A percentile compares a stretch with the other conserved stretches of the same genome.
Evolutionary conservation across 83 land plant genomes (phyloP).

Genomic region (Picea engelmannii): DNA sequence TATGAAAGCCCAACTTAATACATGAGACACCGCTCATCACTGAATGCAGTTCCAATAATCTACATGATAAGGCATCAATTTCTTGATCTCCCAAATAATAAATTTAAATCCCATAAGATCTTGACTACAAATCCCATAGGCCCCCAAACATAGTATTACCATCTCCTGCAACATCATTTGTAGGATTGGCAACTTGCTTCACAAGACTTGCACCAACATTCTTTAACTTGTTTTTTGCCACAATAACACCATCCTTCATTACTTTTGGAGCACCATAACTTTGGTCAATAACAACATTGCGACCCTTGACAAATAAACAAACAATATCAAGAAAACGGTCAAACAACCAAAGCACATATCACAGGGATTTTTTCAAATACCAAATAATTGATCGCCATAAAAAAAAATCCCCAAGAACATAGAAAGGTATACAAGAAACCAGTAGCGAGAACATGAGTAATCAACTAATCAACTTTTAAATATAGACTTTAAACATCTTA

Average conservation of each 20-base stretch:
- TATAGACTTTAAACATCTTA: neutral
- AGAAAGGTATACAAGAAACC: too few species aligned
- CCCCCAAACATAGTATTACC: slow-evolving; percentile 30
- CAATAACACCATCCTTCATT: slow-evolving; percentile 89
- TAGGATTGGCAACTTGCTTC: slow-evolving; percentile 84
- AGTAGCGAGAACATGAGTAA: too few species aligned
- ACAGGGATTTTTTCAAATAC: too few species aligned
- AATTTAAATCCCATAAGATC: neutral
- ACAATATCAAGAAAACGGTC: neutral
- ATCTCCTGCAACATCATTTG: slow-evolving; percentile 80
- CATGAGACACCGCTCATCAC: too few species aligned
- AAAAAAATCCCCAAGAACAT: too few species aligned
- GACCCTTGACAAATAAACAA: slow-evolving; percentile 46
- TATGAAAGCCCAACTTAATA: too few species aligned
- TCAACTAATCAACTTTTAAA: too few species aligned
- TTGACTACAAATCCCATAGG: neutral
- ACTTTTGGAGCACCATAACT: slow-evolving; percentile 73
- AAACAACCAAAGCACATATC: neutral
- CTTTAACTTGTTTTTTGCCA: slow-evolving; percentile 72
- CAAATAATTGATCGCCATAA: too few species aligned
- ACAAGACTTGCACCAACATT: slow-evolving; percentile 79
- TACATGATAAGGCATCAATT: neutral
- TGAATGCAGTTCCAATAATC: too few species aligned
- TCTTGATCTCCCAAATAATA: neutral
- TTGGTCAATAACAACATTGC: slow-evolving; percentile 74